A percentile compares a stretch with the other conserved stretches of the same genome.
phyloP scores from a whole-genome alignment of 192 early-diverging fungal species.

The Funneliformis mosseae region DNA sequence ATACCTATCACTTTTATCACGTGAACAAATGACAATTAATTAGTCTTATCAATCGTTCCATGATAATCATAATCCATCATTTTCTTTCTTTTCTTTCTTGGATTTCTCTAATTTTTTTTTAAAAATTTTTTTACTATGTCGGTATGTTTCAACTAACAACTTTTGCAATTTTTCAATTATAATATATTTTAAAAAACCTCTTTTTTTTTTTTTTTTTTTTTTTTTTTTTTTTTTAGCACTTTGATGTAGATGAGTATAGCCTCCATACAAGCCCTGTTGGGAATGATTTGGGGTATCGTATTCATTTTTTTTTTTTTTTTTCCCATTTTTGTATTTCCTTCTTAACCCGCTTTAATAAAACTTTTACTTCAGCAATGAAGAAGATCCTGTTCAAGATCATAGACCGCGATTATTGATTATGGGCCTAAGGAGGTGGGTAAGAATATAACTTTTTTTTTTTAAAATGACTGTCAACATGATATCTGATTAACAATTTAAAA shows the following conservation, averaged over 20 bases:
- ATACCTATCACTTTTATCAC: too few species aligned
- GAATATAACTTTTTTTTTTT: neutral
- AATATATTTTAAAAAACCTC: neutral
- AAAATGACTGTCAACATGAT: neutral
- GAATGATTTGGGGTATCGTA: constrained; percentile 6
- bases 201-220: neutral
- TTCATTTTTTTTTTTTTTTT: neutral
- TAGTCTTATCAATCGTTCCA: too few species aligned
- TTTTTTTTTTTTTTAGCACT: constrained; percentile 17
- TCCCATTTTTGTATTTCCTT: neutral
- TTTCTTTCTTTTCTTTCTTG: too few species aligned
- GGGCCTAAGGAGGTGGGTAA: constrained; percentile 49
- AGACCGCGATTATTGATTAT: constrained; percentile 50
- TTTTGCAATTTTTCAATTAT: neutral
- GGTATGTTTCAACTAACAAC: neutral
- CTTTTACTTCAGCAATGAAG: neutral
- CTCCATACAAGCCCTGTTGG: constrained; percentile 19
- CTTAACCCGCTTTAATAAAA: neutral
- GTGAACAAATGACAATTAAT: too few species aligned
- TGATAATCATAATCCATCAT: too few species aligned
- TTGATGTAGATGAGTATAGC: constrained; percentile 28
- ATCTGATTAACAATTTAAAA: neutral
- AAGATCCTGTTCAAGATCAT: constrained; percentile 32
- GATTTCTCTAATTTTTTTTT: neutral
- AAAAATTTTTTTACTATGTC: neutral